phyloP scores from a whole-genome alignment of 2,329 filamentous ascomycete species.

The Aureobasidium uvarum region DNA sequence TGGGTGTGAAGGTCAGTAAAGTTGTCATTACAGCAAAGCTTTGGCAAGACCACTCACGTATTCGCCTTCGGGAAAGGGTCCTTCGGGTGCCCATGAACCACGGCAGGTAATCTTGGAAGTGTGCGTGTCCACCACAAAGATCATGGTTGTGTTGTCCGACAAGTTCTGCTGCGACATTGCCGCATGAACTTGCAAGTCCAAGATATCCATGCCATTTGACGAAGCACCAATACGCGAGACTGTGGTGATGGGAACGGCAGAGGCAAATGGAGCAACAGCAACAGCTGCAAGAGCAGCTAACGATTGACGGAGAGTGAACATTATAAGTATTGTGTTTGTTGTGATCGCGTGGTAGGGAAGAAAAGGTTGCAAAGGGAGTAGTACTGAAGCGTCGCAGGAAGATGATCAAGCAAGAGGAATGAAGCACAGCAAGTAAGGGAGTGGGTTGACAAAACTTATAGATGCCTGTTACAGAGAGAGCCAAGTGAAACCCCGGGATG shows the following conservation, averaged over 20 bases:
- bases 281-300: constrained; percentile 7
- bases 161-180: constrained; percentile 3
- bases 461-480: neutral
- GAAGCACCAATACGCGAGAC: constrained; percentile 3
- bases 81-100: constrained; percentile 22
- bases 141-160: constrained; percentile 23
- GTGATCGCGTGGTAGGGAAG: no score
- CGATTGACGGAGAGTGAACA: constrained; percentile 10
- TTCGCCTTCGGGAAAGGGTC: constrained; percentile 3
- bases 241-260: constrained; percentile 1
- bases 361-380: neutral
- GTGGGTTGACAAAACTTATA: neutral
- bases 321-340: neutral
- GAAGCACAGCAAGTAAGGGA: neutral
- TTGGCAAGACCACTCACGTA: constrained; percentile 14
- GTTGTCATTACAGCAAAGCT: neutral
- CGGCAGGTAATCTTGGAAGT: constrained; percentile 3
- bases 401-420: constrained; percentile 4
- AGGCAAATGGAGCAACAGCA: constrained; percentile 15
- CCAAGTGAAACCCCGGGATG: constrained; percentile 20
- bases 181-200: constrained; percentile 4
- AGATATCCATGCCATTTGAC: constrained; percentile 12
- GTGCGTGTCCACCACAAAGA: constrained; percentile 22
- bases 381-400: no score
- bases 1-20: neutral